Evolutionary conservation across 805 yeast genomes (phyloP).

Genomic region (Gaillardinia entomophila): DNA sequence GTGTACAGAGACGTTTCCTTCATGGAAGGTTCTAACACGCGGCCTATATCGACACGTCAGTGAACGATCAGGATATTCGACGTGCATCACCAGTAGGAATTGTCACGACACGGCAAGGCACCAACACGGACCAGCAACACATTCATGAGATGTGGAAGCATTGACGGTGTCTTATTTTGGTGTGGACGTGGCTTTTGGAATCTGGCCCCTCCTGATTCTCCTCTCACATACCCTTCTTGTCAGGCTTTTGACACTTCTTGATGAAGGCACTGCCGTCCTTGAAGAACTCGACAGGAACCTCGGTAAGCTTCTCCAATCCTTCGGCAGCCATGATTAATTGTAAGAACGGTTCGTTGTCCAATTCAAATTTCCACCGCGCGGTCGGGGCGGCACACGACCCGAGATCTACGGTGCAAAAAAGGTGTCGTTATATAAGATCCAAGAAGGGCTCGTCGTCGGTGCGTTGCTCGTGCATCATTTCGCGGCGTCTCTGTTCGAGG

Average conservation of each 20-base stretch:
- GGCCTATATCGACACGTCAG: too few species aligned
- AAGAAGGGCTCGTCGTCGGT: slow-evolving; percentile 22
- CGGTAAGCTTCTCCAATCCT: slow-evolving; percentile 70
- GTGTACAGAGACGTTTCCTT: too few species aligned
- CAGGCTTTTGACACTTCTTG: slow-evolving; percentile 90
- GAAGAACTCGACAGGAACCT: slow-evolving; percentile 85
- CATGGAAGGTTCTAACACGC: too few species aligned
- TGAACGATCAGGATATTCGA: too few species aligned
- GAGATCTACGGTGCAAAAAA: not conserved
- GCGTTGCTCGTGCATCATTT: slow-evolving; percentile 16
- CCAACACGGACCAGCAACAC: too few species aligned
- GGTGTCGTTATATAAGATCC: slow-evolving; percentile 17
- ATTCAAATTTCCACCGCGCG: not conserved
- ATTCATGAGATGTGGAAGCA: too few species aligned
- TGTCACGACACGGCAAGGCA: too few species aligned
- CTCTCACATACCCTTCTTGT: slow-evolving; percentile 61
- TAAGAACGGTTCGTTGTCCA: not conserved
- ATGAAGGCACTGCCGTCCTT: slow-evolving; percentile 88
- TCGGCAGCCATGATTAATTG: slow-evolving; percentile 39
- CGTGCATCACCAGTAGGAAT: too few species aligned
- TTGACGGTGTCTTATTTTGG: too few species aligned
- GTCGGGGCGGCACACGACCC: not conserved
- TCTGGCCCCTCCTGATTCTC: too few species aligned
- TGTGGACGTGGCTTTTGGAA: too few species aligned
- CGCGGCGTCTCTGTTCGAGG: slow-evolving; percentile 18